Conservation (phyloP, 2,329 filamentous ascomycete species). For the Cordyceps javanica region DNA sequence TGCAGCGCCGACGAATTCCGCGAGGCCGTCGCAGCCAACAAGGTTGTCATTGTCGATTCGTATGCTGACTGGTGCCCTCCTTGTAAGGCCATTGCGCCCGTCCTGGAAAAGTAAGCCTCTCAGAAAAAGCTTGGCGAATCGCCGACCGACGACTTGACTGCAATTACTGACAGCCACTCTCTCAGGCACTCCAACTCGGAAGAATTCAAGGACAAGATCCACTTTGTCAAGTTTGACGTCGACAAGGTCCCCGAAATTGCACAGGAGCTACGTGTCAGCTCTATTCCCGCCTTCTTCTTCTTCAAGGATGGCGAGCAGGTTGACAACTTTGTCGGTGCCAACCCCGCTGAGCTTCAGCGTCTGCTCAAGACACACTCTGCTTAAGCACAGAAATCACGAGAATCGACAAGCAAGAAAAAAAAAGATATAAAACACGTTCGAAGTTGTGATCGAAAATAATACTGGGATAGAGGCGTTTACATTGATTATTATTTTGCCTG, state of each 20-base stretch:
- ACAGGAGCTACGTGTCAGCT: conserved; percentile 71
- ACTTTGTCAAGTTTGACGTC: conserved; percentile 89
- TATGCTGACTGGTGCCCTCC: conserved; percentile 91
- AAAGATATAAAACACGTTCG: background rate
- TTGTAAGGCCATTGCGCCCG: conserved; percentile 83
- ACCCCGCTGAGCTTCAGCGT: conserved; percentile 59
- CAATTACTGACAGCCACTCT: background rate
- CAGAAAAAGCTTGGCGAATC: background rate
- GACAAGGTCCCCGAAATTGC: conserved; percentile 72
- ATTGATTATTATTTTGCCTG: background rate
- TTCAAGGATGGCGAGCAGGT: conserved; percentile 75
- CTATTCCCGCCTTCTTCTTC: conserved; percentile 87
- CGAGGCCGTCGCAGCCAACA: conserved; percentile 30
- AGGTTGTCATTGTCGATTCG: conserved; percentile 74
- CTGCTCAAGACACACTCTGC: conserved; percentile 26
- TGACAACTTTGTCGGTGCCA: conserved; percentile 72
- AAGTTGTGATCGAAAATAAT: background rate
- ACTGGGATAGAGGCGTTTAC: conserved; percentile 1
- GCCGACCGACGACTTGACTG: background rate
- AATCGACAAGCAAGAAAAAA: background rate
- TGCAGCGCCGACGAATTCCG: conserved; percentile 12
- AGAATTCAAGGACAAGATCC: conserved; percentile 48
- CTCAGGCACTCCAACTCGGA: conserved; percentile 29
- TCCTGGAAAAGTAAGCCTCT: conserved; percentile 41
- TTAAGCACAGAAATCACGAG: background rate